Base-by-base conservation (phyloP, 345 rosid species). In the Lepidium aucheri region DNA sequence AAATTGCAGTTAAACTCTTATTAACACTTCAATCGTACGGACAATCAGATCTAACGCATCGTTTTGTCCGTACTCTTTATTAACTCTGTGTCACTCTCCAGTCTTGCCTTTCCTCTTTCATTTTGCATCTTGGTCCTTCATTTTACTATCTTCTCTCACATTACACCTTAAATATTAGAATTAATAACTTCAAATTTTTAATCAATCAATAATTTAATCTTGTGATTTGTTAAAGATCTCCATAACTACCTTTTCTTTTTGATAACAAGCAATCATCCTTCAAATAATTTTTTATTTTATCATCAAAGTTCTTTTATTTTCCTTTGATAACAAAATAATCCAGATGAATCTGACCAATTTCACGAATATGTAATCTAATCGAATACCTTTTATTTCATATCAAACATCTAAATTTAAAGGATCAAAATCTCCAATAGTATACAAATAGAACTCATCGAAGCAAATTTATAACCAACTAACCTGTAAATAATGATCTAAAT, bases 11-110 rank as follows among this genome's bases (percentile, higher is more conserved):
- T 14, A 53, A 45, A 53, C 56, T 54, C 32, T 39, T 13, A 20
- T 39, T 13, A 28, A 28, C 8, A 22, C 22, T 8, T 71, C 30
- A 14, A 3, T 30, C 42, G 76, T 72, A 72, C 76, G 65, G 76
- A 56, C 70, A 56, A 39, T 10, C 43, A 51, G 45, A 72, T 20
- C 8, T 32, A 54, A 56, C 20, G 32, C 44, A 30, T 14, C 18
- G 58, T 54, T 63, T 63, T 63, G 69, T 71, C 75, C 65, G 63
- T 70, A 70, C 74, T 26, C 15, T 34, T 53, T 36, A 14, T 33
- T 41, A 58, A 24, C 26, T 13, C 32, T 28, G 33, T 58, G 59
- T 69, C 65, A 61, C 39, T 60, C 33, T 20, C 10, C 1, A 51
- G 5, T 42, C 60, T 59, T 16, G 35, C 4, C 13, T 60, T 58